Percentiles rank a stretch among this genome's conserved stretches.
Conservation (phyloP, 2,329 filamentous ascomycete genomes). For the Hypoxylon sp. region DNA sequence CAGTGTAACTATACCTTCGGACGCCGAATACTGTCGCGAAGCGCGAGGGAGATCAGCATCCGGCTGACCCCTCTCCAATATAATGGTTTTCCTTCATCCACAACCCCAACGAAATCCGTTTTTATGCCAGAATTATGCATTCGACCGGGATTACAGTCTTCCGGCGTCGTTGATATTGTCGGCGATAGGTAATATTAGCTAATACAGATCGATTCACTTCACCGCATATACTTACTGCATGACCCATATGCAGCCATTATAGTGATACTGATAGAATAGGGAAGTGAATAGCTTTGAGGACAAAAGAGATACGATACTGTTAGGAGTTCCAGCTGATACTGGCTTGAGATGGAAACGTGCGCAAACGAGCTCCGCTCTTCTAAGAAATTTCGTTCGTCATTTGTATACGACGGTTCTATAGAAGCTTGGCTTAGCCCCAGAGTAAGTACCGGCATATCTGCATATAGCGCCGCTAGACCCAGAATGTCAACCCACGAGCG, state of each 20-base stretch:
- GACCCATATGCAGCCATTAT: not conserved
- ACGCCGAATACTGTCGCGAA: conserved; percentile 24
- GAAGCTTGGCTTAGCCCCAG: not conserved
- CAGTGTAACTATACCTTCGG: conserved; percentile 6
- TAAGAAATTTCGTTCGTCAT: not conserved
- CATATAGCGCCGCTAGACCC: conserved; percentile 1
- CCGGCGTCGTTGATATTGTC: not conserved
- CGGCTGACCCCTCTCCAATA: not conserved
- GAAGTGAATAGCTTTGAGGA: not conserved
- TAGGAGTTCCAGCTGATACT: not conserved
- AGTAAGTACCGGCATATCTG: not conserved
- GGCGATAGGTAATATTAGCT: not conserved
- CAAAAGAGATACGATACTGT: not conserved
- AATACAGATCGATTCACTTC: not conserved
- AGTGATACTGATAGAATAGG: not conserved
- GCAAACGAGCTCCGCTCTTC: not conserved
- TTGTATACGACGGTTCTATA: not conserved
- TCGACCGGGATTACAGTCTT: not conserved
- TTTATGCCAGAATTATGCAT: conserved; percentile 10
- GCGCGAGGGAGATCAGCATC: conserved; percentile 11
- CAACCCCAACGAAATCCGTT: not conserved
- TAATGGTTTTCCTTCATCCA: not conserved
- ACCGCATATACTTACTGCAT: conserved; percentile 5
- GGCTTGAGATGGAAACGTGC: not conserved
- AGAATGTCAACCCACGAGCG: not conserved